Evolutionary conservation across 371 early-diverging fungal species (phyloP), one percentile per base, ranked within the genome.

Genomic region (Mortierella sp.): DNA sequence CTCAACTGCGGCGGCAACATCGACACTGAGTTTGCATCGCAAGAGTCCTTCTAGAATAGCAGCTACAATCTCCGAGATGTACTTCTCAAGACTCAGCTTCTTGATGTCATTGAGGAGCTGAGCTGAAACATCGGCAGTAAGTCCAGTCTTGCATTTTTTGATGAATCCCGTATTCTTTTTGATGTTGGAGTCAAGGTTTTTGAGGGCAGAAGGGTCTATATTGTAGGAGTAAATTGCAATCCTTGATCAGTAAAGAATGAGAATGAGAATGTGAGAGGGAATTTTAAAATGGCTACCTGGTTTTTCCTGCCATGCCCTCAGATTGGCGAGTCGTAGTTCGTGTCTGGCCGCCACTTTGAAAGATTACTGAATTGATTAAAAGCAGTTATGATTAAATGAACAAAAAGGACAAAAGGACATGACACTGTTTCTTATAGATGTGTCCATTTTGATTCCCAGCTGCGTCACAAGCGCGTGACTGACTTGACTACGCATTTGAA

Each of bases 131-230:
- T 97, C 97, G 16, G 92, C 90, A 22, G 94, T 92, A 65, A 98
- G 84, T 32, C 91, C 89, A 0, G 96, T 87, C 71, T 94, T 94
- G 83, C 97, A 94, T 83, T 96, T 97, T 77, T 96, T 96, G 65
- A 97, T 95, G 78, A 99, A 98, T 7, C 94, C 91, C 4, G 96
- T 95, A 85, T 98, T 97, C 87, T 97, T 97, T 80, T 98, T 99
- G 65, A 99, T 93, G 84, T 95, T 97, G 70, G 97, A 94, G 78
- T 99, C 99, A 21, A 98, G 92, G 63, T 90, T 94, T 72, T 72
- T 69, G 62, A 81, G 66, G 64, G 73, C 73, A 41, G 82, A 76
- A 9, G 76, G 69, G 61, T 81, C 82, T 81, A 80, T 4, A 50
- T 45, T 47, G 43, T 24, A 28, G 41, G 4, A 38, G 22, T 0